Evolutionary conservation across 2,329 filamentous ascomycete species (phyloP), one percentile per base, ranked within the genome.

Genomic region (Pseudocercospora macadamiae): DNA sequence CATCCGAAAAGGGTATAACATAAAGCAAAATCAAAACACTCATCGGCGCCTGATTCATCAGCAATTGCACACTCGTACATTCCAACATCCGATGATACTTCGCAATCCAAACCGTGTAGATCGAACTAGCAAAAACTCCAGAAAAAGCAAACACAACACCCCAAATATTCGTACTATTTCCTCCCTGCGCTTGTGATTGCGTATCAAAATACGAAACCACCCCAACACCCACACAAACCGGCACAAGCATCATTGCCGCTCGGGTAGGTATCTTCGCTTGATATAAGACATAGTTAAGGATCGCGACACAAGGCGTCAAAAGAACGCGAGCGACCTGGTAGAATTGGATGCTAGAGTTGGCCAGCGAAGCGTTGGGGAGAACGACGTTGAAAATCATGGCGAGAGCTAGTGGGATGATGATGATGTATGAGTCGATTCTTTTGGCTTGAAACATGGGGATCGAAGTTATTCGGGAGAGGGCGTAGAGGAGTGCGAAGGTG

Each of bases 311-410:
- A 2, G 87, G 87, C 1, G 87, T 89, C 25, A 89, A 79, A 10
- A 89, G 77, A 59, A 89, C 87, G 21, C 86, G 83, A 3, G 85
- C 86, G 49, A 89, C 82, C 71, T 90, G 87, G 72, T 89, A 89
- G 71, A 89, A 89, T 39, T 86, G 86, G 39, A 89, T 83, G 51
- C 83, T 83, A 19, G 86, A 89, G 71, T 84, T 88, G 26, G 86
- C 86, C 42, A 90, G 77, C 1, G 85, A 88, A 5, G 89, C 75
- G 68, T 89, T 89, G 8, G 86, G 86, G 8, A 89, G 77, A 62
- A 89, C 85, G 69, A 89, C 86, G 72, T 89, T 89, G 59, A 87
- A 77, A 52, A 84, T 82, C 86, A 90, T 89, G 67, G 85, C 82
- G 26, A 86, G 68, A 2, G 85, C 84, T n/a, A 89, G 77, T 2